Conservation (phyloP, 1,139 yeast genomes). For the Saccharomyces hybrid region DNA sequence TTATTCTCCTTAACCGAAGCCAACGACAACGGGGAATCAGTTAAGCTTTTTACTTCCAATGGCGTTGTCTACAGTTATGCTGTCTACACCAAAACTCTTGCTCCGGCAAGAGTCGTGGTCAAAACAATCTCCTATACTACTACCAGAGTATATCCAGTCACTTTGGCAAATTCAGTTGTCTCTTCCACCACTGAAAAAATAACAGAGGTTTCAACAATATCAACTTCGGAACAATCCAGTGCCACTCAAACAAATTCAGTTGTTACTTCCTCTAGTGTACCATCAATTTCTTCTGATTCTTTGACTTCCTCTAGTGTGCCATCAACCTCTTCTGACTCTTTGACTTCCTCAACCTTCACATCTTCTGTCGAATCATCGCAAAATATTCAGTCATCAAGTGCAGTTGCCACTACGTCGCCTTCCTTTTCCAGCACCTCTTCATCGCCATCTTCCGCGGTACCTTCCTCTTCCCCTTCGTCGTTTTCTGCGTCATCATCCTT, state of each 20-base stretch:
- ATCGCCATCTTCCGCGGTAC: neutral
- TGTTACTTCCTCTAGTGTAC: slow-evolving; percentile 9
- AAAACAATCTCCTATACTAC: slow-evolving; percentile 9
- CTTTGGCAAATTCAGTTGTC: slow-evolving; percentile 22
- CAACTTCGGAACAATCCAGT: neutral
- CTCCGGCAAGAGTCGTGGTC: slow-evolving; percentile 14
- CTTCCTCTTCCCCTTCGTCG: neutral
- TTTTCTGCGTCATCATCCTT: neutral
- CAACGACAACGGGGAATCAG: slow-evolving; percentile 6
- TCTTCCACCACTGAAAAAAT: slow-evolving; percentile 25
- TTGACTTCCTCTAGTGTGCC: slow-evolving; percentile 5
- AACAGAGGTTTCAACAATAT: slow-evolving; percentile 4
- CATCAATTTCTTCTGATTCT: slow-evolving; percentile 4
- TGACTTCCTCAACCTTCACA: slow-evolving; percentile 2
- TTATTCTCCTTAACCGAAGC: slow-evolving; percentile 5
- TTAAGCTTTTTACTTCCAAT: slow-evolving; percentile 15
- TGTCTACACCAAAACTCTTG: slow-evolving; percentile 17
- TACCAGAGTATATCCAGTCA: slow-evolving; percentile 15
- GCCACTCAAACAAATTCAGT: slow-evolving; percentile 5
- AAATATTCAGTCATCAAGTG: neutral
- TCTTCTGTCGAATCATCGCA: slow-evolving; percentile 2
- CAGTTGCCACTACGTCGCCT: neutral
- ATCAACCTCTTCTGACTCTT: slow-evolving; percentile 2
- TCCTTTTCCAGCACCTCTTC: neutral
- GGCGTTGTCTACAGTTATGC: slow-evolving; percentile 19